These are phyloP conservation scores for Monosporascus sp. DNA, from an alignment of 2,329 filamentous ascomycete species.

Conservation along the genomic window DNA sequence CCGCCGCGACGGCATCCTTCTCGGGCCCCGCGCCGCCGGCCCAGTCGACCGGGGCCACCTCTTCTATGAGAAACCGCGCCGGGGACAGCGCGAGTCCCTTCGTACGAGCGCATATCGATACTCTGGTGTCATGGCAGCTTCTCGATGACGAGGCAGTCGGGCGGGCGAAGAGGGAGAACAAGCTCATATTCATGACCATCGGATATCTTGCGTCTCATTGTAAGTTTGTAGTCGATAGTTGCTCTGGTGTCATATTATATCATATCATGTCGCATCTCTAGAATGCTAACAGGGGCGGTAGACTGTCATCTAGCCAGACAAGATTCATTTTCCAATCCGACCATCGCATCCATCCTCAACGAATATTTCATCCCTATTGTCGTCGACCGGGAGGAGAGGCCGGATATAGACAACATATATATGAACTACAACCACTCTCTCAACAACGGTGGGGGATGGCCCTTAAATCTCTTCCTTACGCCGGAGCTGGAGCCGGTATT, in stretches of 20 bases:
- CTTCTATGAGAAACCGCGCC: conserved; percentile 30
- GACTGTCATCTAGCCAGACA: conserved; percentile 87
- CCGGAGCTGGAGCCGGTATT: conserved; percentile 91
- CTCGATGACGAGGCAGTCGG: conserved; percentile 73
- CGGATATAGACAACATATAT: conserved; percentile 91
- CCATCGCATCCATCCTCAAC: conserved; percentile 79
- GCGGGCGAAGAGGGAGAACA: conserved; percentile 74
- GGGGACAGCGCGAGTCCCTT: conserved; percentile 43
- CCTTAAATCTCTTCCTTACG: conserved; percentile 92
- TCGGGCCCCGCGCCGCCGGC: conserved; percentile 4
- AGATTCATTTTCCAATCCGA: conserved; percentile 81
- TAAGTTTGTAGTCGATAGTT: conserved; percentile 37
- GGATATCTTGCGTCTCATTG: conserved; percentile 95
- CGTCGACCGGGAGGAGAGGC: conserved; percentile 88
- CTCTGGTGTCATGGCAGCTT: conserved; percentile 87
- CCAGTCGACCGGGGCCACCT: conserved; percentile 9
- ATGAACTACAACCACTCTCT: conserved; percentile 98
- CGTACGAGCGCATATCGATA: conserved; percentile 68
- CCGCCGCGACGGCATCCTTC: neutral
- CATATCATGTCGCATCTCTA: neutral
- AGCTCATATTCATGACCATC: conserved; percentile 87
- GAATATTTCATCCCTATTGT: conserved; percentile 84
- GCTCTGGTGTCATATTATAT: neutral
- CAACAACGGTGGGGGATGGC: conserved; percentile 86
- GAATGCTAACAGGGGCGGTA: conserved; percentile 23